Percentiles rank a stretch among this genome's conserved stretches.
These are phyloP conservation scores for Umbellularia californica DNA, from an alignment of 164 flowering plant genomes.

Conservation along the genomic window DNA sequence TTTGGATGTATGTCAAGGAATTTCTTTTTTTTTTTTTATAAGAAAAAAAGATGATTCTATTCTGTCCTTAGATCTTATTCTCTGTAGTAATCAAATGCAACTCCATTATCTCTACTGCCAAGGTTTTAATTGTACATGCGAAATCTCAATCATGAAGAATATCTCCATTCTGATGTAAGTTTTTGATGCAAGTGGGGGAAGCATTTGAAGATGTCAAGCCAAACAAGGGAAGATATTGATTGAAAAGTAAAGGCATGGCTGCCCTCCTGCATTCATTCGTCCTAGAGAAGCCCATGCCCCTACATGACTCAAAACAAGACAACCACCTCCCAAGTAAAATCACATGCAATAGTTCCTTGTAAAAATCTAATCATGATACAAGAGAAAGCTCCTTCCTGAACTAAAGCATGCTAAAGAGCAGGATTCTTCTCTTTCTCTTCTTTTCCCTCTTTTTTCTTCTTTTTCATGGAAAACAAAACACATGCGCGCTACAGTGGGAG, in stretches of 20 bases:
- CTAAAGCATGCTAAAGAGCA: neutral
- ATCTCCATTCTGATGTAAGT: constrained; percentile 1
- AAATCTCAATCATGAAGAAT: constrained; percentile 6
- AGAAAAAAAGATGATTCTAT: neutral
- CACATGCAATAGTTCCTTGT: neutral
- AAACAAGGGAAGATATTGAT: constrained; percentile 3
- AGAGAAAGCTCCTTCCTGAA: neutral
- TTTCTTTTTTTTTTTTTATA: neutral
- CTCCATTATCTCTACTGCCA: constrained; percentile 1
- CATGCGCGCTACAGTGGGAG: neutral
- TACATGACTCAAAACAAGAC: neutral
- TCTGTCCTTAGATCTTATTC: neutral
- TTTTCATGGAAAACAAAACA: neutral
- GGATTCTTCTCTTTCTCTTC: neutral
- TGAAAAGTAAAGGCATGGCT: neutral
- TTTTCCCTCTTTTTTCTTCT: neutral
- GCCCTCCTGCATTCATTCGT: neutral
- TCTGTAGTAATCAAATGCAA: constrained; percentile 3
- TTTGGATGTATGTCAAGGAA: neutral
- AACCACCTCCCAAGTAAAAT: neutral
- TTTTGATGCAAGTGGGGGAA: neutral
- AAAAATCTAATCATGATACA: neutral
- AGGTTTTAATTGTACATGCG: constrained; percentile 2
- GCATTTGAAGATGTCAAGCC: constrained; percentile 5
- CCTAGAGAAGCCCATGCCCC: neutral